Evolutionary conservation across 306 rosid species (phyloP).

Genomic region (Astragalus glycyphyllos): DNA sequence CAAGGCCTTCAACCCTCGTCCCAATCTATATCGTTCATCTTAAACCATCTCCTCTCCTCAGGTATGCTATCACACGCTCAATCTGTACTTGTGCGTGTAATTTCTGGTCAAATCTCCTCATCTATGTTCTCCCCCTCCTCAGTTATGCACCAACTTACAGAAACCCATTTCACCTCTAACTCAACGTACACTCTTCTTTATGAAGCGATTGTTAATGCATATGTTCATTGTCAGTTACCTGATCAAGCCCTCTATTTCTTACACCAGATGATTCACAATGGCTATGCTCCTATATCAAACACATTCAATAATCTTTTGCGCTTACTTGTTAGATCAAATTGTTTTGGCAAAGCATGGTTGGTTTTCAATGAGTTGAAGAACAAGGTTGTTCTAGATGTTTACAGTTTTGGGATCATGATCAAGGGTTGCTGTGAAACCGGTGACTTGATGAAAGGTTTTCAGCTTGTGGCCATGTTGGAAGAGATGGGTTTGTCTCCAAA

Average conservation of each 20-base stretch:
- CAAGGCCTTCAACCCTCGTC: conserved; percentile 55
- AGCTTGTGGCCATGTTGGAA: conserved; percentile 58
- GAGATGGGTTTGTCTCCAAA: conserved; percentile 59
- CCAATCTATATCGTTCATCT: conserved; percentile 57
- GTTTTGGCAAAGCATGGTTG: conserved; percentile 58
- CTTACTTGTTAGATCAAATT: conserved; percentile 54
- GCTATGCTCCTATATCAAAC: conserved; percentile 57
- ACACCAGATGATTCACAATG: conserved; percentile 53
- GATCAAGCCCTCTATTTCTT: conserved; percentile 59
- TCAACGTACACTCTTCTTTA: conserved; percentile 34
- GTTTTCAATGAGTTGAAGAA: conserved; percentile 55
- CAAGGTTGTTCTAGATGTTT: conserved; percentile 53
- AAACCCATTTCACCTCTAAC: conserved; percentile 36
- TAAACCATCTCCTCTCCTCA: conserved; percentile 57
- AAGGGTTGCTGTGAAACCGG: conserved; percentile 72
- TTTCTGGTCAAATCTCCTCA: conserved; percentile 58
- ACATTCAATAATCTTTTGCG: conserved; percentile 63
- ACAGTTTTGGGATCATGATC: conserved; percentile 78
- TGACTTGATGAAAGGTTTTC: conserved; percentile 63
- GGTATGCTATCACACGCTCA: conserved; percentile 53
- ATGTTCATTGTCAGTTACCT: conserved; percentile 56
- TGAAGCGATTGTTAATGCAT: conserved; percentile 64
- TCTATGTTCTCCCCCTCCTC: conserved; percentile 52
- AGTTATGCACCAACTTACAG: conserved; percentile 53
- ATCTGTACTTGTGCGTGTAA: conserved; percentile 56